A percentile compares a stretch with the other conserved stretches of the same genome.
These are phyloP conservation scores for Suillus placidus DNA, from an alignment of 768 basidiomycete species.

Conservation along the genomic window DNA sequence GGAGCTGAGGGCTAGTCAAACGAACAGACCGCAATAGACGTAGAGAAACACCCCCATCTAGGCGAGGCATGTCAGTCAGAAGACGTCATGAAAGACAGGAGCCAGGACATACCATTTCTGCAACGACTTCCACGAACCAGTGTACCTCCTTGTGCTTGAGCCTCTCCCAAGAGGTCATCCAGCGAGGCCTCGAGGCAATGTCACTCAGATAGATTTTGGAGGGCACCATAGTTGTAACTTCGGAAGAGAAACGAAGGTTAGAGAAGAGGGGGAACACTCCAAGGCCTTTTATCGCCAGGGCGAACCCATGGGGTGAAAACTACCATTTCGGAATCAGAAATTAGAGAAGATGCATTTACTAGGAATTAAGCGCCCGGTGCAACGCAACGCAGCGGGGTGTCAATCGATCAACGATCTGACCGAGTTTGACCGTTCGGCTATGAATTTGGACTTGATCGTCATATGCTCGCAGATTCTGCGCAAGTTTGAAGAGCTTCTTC, in stretches of 20 bases:
- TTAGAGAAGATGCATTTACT: neutral
- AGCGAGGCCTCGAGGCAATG: slow-evolving; percentile 38
- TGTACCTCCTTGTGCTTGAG: slow-evolving; percentile 49
- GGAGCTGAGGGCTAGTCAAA: neutral
- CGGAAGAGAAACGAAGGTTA: neutral
- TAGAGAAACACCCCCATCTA: slow-evolving; percentile 68
- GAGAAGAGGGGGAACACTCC: neutral
- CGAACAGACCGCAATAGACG: slow-evolving; percentile 48
- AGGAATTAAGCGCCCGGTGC: neutral
- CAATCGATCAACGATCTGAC: slow-evolving; percentile 1
- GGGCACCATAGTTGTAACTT: slow-evolving; percentile 22
- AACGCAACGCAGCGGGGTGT: neutral
- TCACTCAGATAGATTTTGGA: slow-evolving; percentile 45
- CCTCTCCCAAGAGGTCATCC: slow-evolving; percentile 54
- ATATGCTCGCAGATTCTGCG: too few species aligned
- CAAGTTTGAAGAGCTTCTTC: too few species aligned
- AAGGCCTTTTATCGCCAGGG: neutral
- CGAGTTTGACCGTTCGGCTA: neutral
- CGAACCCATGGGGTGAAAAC: neutral
- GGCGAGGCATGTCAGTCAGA: slow-evolving; percentile 11
- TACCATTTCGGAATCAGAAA: neutral
- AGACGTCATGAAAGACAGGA: neutral
- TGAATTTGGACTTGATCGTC: neutral
- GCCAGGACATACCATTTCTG: slow-evolving; percentile 52
- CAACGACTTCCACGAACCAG: slow-evolving; percentile 59